Conservation (phyloP, 371 early-diverging fungal genomes). For the Haplosporangium sp. region DNA sequence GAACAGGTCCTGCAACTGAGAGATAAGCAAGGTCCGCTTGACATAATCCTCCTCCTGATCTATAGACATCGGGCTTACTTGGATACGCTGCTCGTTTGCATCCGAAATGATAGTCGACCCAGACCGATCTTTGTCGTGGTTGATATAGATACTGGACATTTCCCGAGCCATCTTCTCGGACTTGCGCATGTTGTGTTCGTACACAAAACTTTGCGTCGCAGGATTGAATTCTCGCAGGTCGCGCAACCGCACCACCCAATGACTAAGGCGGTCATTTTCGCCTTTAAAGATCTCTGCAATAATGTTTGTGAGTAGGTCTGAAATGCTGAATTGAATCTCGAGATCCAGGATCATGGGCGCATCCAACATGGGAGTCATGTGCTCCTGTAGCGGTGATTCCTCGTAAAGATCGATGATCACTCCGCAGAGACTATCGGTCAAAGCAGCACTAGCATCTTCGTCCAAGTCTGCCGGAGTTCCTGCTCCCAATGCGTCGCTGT, state of each 20-base stretch:
- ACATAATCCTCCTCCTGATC: constrained; percentile 59
- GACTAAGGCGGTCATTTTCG: constrained; percentile 75
- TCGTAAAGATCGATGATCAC: constrained; percentile 62
- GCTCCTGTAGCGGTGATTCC: constrained; percentile 55
- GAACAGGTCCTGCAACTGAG: constrained; percentile 86
- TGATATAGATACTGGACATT: constrained; percentile 29
- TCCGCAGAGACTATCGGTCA: constrained; percentile 56
- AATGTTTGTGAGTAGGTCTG: constrained; percentile 63
- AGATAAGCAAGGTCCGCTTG: constrained; percentile 67
- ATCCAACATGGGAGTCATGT: constrained; percentile 59
- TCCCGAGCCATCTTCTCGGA: constrained; percentile 33
- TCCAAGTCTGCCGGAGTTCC: background rate
- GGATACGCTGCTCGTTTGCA: background rate
- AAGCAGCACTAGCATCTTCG: constrained; percentile 19
- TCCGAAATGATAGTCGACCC: constrained; percentile 25
- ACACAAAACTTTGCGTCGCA: constrained; percentile 54
- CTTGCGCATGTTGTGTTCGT: constrained; percentile 24
- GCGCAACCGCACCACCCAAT: constrained; percentile 74
- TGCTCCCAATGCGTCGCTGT: constrained; percentile 5
- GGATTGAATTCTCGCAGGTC: constrained; percentile 71
- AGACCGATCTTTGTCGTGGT: constrained; percentile 20
- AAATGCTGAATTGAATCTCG: constrained; percentile 73
- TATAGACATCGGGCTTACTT: background rate
- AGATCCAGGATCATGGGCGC: constrained; percentile 87
- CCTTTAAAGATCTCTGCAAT: constrained; percentile 58